These are phyloP conservation scores for Articulospora tetracladia DNA, from an alignment of 495 filamentous ascomycete genomes.

Conservation along the genomic window DNA sequence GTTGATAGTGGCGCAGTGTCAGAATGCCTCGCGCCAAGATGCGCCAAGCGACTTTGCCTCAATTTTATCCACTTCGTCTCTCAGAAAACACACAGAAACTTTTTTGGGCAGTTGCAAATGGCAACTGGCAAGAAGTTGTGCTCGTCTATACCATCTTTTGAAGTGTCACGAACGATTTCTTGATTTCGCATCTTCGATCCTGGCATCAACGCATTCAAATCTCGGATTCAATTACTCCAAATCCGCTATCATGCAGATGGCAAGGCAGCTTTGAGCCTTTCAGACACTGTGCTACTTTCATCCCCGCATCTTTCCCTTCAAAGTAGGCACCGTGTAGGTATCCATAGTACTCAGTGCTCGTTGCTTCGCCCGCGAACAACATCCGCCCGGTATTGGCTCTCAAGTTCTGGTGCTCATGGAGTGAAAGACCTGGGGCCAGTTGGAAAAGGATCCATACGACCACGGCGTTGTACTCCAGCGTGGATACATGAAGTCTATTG, in stretches of 20 bases:
- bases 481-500: conserved; percentile 65
- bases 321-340: conserved; percentile 60
- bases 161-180: too few species aligned
- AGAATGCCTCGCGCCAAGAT: too few species aligned
- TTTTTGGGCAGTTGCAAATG: neutral
- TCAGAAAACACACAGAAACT: neutral
- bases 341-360: conserved; percentile 65
- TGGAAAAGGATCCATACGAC: conserved; percentile 68
- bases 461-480: conserved; percentile 65
- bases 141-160: too few species aligned
- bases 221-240: too few species aligned
- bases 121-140: too few species aligned
- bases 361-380: conserved; percentile 72
- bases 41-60: neutral
- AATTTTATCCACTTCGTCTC: too few species aligned
- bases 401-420: conserved; percentile 70
- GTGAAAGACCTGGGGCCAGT: conserved; percentile 66
- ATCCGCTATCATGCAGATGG: too few species aligned
- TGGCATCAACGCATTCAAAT: too few species aligned
- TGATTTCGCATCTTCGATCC: too few species aligned
- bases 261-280: neutral
- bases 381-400: conserved; percentile 59
- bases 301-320: neutral
- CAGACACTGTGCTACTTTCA: neutral
- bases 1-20: neutral